Conservation (phyloP, 345 rosid species). For the Hibiscus mutabilis region DNA sequence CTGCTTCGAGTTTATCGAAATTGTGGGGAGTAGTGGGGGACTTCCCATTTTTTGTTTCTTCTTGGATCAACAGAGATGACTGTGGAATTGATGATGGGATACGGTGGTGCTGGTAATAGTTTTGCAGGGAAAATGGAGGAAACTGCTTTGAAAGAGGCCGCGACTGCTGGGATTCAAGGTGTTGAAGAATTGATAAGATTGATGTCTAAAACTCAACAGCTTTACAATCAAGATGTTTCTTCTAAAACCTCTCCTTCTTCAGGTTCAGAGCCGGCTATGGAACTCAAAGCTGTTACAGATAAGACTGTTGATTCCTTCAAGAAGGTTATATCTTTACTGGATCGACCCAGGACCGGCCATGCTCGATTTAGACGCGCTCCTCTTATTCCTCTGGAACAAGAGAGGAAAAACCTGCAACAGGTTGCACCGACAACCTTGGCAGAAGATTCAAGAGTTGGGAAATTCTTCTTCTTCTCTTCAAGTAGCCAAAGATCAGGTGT, state of each 20-base stretch:
- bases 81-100: constrained; percentile 55
- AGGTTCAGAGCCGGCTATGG: constrained; percentile 20
- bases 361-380: constrained; percentile 80
- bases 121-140: constrained; percentile 42
- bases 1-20: not conserved
- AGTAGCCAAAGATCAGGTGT: constrained; percentile 27
- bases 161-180: constrained; percentile 70
- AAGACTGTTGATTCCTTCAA: constrained; percentile 67
- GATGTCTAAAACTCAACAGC: constrained; percentile 33
- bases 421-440: constrained; percentile 1
- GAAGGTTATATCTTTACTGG: constrained; percentile 67
- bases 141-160: constrained; percentile 57
- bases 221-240: constrained; percentile 14
- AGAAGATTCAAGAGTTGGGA: constrained; percentile 16
- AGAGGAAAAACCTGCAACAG: constrained; percentile 14
- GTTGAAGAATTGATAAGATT: constrained; percentile 65
- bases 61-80: constrained; percentile 39
- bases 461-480: constrained; percentile 18
- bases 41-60: not conserved
- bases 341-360: constrained; percentile 72
- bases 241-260: not conserved
- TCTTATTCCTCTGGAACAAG: constrained; percentile 6
- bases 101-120: constrained; percentile 25
- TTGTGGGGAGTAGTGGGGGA: not conserved
- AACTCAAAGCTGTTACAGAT: constrained; percentile 58